Evolutionary conservation across 805 yeast species (phyloP), one percentile per base, ranked within the genome.

Genomic region (Torulaspora microellipsoides): DNA sequence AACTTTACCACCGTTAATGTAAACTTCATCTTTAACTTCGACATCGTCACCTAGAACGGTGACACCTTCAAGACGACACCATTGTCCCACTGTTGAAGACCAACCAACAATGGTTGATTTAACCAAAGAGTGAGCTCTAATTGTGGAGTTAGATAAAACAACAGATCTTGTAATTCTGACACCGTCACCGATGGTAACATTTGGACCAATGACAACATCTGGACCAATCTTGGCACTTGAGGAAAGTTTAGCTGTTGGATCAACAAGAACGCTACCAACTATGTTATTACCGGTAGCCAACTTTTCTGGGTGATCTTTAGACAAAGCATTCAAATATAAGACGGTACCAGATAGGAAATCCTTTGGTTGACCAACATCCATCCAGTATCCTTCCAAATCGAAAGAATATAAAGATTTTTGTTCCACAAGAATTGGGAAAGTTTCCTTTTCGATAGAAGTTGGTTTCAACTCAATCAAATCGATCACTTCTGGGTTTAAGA

Each of bases 311-410:
- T 72, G 66, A 72, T 83, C 87, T 80, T 85, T 85, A 60, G 91
- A 70, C 65, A 89, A 73, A 44, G 98, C 83, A 67, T 85, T 77
- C 69, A 93, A 78, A 78, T 90, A 93, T 54, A 91, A 76, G 59
- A 89, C 81, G 62, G 97, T 87, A 70, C 99, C 99, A 48, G 96
- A 82, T 55, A 93, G 73, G 83, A 89, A 93, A 73, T 93, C 99
- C 81, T 91, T 93, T 79, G 99, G 99, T 78, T 93, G 99, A 71
- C 99, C 99, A 58, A 93, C 97, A 71, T 93, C 99, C 99, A 93
- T 93, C 99, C 99, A 93, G 86, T 82, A 93, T 56, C 99, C 98
- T 77, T 93, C 97, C 65, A 93, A 81, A 71, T 93, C 99, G 65
- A 86, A 93, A 43, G 98, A 90, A 78, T 83, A 93, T 62, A 93